A percentile compares a stretch with the other conserved stretches of the same genome.
Conservation (phyloP, 2,329 filamentous ascomycete genomes). For the Ophiocordyceps unilateralis region DNA sequence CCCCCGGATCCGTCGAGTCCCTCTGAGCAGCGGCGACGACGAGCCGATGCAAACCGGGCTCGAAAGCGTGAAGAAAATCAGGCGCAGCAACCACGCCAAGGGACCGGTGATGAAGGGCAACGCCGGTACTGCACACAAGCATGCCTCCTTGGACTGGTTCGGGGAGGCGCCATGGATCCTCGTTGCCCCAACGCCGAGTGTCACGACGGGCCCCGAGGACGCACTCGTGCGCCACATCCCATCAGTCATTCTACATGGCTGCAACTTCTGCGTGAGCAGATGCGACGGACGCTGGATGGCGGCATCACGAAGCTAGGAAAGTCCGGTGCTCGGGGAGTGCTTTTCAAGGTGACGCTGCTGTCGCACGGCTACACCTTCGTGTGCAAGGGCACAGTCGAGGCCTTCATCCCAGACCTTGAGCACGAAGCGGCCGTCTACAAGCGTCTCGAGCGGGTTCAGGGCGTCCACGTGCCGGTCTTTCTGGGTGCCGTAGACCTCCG, state of each 20-base stretch:
- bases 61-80: too few relatives aligned
- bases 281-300: conserved; percentile 12
- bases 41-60: too few relatives aligned
- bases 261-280: conserved; percentile 13
- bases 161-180: conserved; percentile 12
- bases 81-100: too few relatives aligned
- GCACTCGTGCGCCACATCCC: conserved; percentile 9
- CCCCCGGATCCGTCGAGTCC: too few relatives aligned
- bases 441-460: conserved; percentile 15
- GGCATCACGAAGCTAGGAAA: conserved; percentile 11
- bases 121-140: conserved; percentile 21
- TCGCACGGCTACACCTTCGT: conserved; percentile 25
- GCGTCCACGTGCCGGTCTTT: conserved; percentile 18
- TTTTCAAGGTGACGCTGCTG: conserved; percentile 23
- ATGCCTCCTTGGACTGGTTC: conserved; percentile 19
- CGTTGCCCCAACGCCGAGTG: conserved; percentile 19
- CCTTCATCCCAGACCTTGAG: conserved; percentile 16
- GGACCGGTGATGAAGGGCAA: too few relatives aligned
- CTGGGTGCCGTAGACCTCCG: conserved; percentile 19
- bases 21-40: too few relatives aligned
- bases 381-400: conserved; percentile 19
- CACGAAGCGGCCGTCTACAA: conserved; percentile 19
- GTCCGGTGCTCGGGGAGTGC: conserved; percentile 17
- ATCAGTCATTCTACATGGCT: conserved; percentile 12
- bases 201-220: conserved; percentile 10